Percentiles rank a stretch among this genome's conserved stretches.
phyloP scores from a whole-genome alignment of 2,329 filamentous ascomycete genomes.

The Podosphaera xanthii region DNA sequence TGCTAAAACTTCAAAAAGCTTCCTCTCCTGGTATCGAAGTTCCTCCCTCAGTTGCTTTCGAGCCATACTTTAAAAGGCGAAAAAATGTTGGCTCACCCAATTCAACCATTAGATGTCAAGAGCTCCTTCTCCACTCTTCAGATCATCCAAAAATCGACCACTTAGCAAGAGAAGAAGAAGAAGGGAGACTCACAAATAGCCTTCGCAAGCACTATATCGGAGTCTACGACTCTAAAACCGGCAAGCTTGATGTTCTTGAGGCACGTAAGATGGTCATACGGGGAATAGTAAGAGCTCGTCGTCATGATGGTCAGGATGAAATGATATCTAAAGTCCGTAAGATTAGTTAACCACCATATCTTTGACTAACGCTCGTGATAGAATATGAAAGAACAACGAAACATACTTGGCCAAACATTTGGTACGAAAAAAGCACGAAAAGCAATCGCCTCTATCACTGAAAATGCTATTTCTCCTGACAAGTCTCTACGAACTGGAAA shows the following conservation, averaged over 20 bases:
- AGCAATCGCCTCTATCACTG: conserved; percentile 41
- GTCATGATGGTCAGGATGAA: conserved; percentile 25
- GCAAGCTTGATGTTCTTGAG: conserved; percentile 35
- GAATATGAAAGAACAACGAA: conserved; percentile 37
- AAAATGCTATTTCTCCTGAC: conserved; percentile 39
- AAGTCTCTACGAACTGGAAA: conserved; percentile 18
- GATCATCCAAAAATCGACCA: conserved; percentile 35
- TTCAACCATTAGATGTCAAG: conserved; percentile 16
- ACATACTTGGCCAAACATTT: conserved; percentile 53
- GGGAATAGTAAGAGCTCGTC: conserved; percentile 31
- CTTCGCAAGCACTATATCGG: conserved; percentile 41
- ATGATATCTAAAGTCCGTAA: conserved; percentile 16
- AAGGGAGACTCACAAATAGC: conserved; percentile 18
- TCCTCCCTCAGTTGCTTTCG: conserved; percentile 14
- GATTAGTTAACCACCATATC: conserved; percentile 9
- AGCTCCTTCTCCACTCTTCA: conserved; percentile 34
- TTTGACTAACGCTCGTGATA: conserved; percentile 14
- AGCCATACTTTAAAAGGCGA: conserved; percentile 15
- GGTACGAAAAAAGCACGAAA: conserved; percentile 75
- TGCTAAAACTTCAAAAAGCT: conserved; percentile 9
- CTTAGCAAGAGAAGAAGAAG: conserved; percentile 30
- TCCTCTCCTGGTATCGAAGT: conserved; percentile 16
- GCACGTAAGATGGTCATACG: conserved; percentile 41
- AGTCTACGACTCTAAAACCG: conserved; percentile 36
- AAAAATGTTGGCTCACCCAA: conserved; percentile 9